phyloP scores from a whole-genome alignment of 495 filamentous ascomycete genomes.

The Gamarada debralockiae region DNA sequence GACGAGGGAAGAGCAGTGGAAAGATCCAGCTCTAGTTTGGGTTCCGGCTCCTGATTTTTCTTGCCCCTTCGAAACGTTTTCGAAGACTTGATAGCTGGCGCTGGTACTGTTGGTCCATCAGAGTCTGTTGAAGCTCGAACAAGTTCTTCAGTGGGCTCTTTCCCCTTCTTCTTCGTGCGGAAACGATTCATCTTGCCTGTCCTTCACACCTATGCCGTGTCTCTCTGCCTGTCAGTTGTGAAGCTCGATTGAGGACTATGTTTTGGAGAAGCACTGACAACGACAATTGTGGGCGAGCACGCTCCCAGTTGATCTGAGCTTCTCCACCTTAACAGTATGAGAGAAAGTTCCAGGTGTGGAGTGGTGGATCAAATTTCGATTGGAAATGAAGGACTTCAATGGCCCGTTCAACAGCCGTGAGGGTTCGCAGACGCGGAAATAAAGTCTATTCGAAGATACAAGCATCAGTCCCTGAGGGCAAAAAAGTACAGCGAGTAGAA shows the following conservation, averaged over 20 bases:
- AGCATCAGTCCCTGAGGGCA: constrained; percentile 20
- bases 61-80: constrained; percentile 56
- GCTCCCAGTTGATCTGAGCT: constrained; percentile 17
- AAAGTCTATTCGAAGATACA: constrained; percentile 8
- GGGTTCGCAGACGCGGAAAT: background rate
- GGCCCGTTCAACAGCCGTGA: background rate
- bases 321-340: constrained; percentile 9
- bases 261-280: constrained; percentile 4
- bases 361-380: background rate
- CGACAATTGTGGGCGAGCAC: constrained; percentile 20
- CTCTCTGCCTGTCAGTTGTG: background rate
- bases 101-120: constrained; percentile 38
- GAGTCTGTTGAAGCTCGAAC: constrained; percentile 46
- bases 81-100: constrained; percentile 37
- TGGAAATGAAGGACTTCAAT: constrained; percentile 11
- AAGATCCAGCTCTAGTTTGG: constrained; percentile 67
- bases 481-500: background rate
- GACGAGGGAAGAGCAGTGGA: constrained; percentile 68
- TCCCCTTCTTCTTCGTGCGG: constrained; percentile 64
- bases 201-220: background rate
- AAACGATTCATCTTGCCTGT: constrained; percentile 64
- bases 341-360: background rate
- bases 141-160: constrained; percentile 47
- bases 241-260: background rate
- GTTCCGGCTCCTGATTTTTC: constrained; percentile 49